Base-by-base conservation (phyloP, 345 rosid genomes). In the Laguncularia racemosa region DNA sequence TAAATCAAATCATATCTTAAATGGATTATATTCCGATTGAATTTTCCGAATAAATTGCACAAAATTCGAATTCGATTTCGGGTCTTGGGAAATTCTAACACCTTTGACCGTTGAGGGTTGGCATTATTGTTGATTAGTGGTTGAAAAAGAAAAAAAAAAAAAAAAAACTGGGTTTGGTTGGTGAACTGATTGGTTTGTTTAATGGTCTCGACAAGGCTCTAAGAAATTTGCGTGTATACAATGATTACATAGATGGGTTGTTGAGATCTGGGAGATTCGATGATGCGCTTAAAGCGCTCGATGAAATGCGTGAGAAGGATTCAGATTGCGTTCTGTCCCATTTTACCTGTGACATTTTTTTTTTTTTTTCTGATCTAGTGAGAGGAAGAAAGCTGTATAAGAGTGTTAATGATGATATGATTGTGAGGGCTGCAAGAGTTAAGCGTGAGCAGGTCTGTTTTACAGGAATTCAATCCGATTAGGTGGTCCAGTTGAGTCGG, bases 241-340 rank as follows among this genome's bases (percentile, higher is more conserved):
- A 89, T 52, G 71, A 62, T 50, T 20, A 77, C 44, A 67, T 86
- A 1, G 64, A 63, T 2, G 61, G 53, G 16, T 15, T 80, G 20
- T 3, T 83, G 6, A 58, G 69, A 38, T 66, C 47, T 21, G 83
- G 81, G 20, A 74, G 76, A 44, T 61, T 59, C 5, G 75, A 69
- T 14, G 62, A 76, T 64, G 97, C 95, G 6, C 64, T 85, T 56
- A 81, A 85, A 66, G 71, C 86, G 89, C 81, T 93, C 80, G 96
- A 83, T 50, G 95, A 82, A 89, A 89, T 93, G 99, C 84, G 82
- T 52, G 66, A 70, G 0, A 62, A 23, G 13, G 74, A 53, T 4
- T 68, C 82, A 0, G 60, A 66, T 51, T 75, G 45, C 56, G 74
- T 58, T 16, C 89, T 90, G 2, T 57, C 82, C 65, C 66, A 68